These are phyloP conservation scores for Saccharomycopsis fermentans DNA, from an alignment of 805 yeast species.

Conservation along the genomic window DNA sequence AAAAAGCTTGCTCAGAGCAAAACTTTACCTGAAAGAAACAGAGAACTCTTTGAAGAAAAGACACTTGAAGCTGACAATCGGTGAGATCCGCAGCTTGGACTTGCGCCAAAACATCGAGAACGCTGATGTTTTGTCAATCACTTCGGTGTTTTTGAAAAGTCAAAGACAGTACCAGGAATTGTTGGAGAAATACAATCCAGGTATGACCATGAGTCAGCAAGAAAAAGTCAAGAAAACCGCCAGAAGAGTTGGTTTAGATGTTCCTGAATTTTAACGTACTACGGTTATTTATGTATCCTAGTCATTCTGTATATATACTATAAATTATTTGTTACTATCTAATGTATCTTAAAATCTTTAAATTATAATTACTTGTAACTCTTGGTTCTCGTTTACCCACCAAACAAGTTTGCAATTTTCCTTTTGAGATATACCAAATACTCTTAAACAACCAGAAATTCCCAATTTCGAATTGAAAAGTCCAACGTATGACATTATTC, in stretches of 20 bases:
- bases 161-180: conserved; percentile 74
- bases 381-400: too few species aligned
- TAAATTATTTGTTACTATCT: not conserved
- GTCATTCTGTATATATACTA: not conserved
- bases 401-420: too few species aligned
- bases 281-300: not conserved
- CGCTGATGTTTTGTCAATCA: not conserved
- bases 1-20: conserved; percentile 1
- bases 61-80: not conserved
- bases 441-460: too few species aligned
- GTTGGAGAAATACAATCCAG: conserved; percentile 80
- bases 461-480: too few species aligned
- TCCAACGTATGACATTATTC: too few species aligned
- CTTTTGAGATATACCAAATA: too few species aligned
- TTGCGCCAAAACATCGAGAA: conserved; percentile 3
- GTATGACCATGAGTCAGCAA: conserved; percentile 62
- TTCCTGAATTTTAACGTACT: conserved; percentile 33
- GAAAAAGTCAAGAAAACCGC: conserved; percentile 79
- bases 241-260: conserved; percentile 72
- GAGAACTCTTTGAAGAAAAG: not conserved
- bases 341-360: not conserved
- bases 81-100: not conserved
- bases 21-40: not conserved
- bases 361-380: not conserved
- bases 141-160: conserved; percentile 40